Percentiles rank a stretch among this genome's conserved stretches.
These are phyloP conservation scores for Amanita molliuscula DNA, from an alignment of 768 basidiomycete species.

Conservation along the genomic window DNA sequence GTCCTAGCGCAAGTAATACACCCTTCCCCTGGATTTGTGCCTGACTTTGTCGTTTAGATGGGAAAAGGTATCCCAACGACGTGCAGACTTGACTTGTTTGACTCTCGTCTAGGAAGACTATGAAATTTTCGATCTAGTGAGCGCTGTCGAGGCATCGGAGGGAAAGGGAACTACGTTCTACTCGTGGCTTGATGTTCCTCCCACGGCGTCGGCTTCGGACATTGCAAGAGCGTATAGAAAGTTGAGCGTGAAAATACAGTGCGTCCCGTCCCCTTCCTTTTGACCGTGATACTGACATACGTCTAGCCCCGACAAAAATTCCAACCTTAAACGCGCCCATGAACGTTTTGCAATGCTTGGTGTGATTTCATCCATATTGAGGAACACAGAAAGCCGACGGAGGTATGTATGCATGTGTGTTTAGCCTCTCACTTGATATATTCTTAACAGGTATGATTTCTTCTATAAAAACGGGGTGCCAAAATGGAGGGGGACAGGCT, in stretches of 20 bases:
- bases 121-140: conserved; percentile 93
- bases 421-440: conserved; percentile 1
- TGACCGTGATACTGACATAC: not conserved
- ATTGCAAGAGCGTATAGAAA: conserved; percentile 88
- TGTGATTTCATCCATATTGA: conserved; percentile 72
- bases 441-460: conserved; percentile 62
- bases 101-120: conserved; percentile 63
- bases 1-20: conserved; percentile 46
- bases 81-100: not conserved
- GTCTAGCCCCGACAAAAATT: conserved; percentile 91
- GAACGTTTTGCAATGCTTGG: conserved; percentile 91
- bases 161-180: conserved; percentile 96
- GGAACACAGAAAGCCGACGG: conserved; percentile 64
- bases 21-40: not conserved
- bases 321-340: conserved; percentile 66
- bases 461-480: conserved; percentile 99
- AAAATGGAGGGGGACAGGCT: conserved; percentile 91
- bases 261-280: conserved; percentile 19
- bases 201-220: conserved; percentile 62
- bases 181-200: conserved; percentile 78
- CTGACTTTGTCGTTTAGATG: conserved; percentile 33
- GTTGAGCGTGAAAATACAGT: conserved; percentile 88
- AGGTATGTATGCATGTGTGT: conserved; percentile 36
- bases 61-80: conserved; percentile 47
- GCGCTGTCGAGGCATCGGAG: conserved; percentile 69